These are phyloP conservation scores for Astragalus membranaceus DNA, from an alignment of 306 rosid species.

Conservation along the genomic window DNA sequence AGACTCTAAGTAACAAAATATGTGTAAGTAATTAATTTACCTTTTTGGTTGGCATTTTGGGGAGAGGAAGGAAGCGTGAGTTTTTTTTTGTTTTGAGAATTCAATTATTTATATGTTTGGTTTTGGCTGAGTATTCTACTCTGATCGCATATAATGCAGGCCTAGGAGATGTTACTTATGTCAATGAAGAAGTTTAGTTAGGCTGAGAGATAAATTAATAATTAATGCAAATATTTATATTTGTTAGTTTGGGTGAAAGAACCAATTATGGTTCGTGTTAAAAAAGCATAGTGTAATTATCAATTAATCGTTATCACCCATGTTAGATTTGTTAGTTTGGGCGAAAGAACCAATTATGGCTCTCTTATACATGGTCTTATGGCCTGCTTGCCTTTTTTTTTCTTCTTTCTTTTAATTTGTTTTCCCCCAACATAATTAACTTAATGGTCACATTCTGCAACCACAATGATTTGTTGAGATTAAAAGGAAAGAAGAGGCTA, in stretches of 20 bases:
- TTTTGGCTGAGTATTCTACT: not conserved
- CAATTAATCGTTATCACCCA: not conserved
- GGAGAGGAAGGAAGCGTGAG: not conserved
- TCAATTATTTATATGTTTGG: not conserved
- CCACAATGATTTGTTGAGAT: no score
- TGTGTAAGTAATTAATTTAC: slow-evolving; percentile 26
- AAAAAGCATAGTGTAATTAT: not conserved
- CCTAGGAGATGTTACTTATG: not conserved
- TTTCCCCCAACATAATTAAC: not conserved
- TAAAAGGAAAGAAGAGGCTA: no score
- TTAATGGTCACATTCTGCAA: not conserved
- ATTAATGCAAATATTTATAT: not conserved
- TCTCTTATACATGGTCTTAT: not conserved
- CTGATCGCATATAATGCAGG: not conserved
- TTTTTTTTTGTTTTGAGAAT: slow-evolving; percentile 8
- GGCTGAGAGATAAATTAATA: not conserved
- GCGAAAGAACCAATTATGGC: no score
- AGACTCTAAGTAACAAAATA: not conserved
- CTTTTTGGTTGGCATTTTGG: slow-evolving; percentile 43
- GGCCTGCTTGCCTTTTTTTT: not conserved
- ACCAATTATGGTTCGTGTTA: not conserved
- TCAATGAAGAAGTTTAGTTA: not conserved
- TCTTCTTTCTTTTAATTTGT: not conserved
- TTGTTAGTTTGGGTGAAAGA: slow-evolving; percentile 13
- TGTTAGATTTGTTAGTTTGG: no score